phyloP scores from a whole-genome alignment of 192 early-diverging fungal genomes.

The Lunasporangiospora selenospora region DNA sequence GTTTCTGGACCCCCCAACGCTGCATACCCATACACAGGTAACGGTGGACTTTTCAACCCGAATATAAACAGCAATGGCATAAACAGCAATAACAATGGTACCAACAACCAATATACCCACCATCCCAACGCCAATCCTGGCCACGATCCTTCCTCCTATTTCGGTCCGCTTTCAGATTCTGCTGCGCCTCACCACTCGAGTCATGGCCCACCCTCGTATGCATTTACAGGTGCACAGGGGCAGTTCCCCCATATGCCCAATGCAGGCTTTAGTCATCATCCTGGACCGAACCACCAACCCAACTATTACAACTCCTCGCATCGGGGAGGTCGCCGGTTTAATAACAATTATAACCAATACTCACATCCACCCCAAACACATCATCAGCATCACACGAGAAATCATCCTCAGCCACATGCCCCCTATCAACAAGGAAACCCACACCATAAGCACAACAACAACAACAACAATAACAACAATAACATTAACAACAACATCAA shows the following conservation, averaged over 20 bases:
- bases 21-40: not conserved
- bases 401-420: constrained; percentile 30
- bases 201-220: too few relatives aligned
- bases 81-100: constrained; percentile 10
- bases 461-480: constrained; percentile 15
- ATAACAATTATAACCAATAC: constrained; percentile 1
- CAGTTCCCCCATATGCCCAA: too few relatives aligned
- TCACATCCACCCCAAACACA: constrained; percentile 28
- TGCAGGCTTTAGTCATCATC: not conserved
- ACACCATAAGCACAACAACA: constrained; percentile 12
- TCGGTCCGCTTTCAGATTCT: too few relatives aligned
- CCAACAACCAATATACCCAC: constrained; percentile 28
- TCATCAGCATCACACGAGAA: constrained; percentile 25
- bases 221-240: too few relatives aligned
- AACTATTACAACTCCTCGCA: constrained; percentile 1
- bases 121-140: too few relatives aligned
- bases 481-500: too few relatives aligned
- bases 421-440: too few relatives aligned
- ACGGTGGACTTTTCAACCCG: too few relatives aligned
- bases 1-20: constrained; percentile 5
- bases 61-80: too few relatives aligned
- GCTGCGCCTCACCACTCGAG: too few relatives aligned
- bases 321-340: constrained; percentile 33
- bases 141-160: too few relatives aligned
- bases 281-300: constrained; percentile 4